phyloP scores from a whole-genome alignment of 1,284 basidiomycete genomes.

The Rhodotorula sp. region DNA sequence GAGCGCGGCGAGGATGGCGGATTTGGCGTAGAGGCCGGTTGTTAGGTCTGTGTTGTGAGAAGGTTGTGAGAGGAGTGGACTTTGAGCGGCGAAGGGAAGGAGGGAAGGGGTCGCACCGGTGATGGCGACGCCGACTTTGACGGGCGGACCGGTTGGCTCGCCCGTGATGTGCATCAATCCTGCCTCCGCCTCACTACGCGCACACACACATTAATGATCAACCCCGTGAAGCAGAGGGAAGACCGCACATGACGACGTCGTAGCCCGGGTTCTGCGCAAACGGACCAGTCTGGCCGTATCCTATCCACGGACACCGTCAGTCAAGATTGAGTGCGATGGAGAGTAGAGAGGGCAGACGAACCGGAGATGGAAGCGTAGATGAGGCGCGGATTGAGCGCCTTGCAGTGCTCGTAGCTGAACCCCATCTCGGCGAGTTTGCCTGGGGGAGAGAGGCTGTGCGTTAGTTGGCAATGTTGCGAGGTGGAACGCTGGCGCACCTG shows the following conservation, averaged over 20 bases:
- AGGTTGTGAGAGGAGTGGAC: not conserved
- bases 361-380: constrained; percentile 91
- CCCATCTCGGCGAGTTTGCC: constrained; percentile 81
- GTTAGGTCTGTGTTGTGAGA: constrained; percentile 64
- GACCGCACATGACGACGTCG: constrained; percentile 59
- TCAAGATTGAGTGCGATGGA: no score
- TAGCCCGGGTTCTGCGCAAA: constrained; percentile 80
- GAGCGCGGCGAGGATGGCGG: constrained; percentile 86
- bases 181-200: constrained; percentile 78
- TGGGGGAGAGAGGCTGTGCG: constrained; percentile 21
- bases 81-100: constrained; percentile 58
- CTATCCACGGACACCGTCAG: constrained; percentile 50
- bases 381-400: constrained; percentile 71
- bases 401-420: constrained; percentile 79
- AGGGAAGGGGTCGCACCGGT: constrained; percentile 25
- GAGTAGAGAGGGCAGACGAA: constrained; percentile 39
- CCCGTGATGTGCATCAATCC: constrained; percentile 95
- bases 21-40: constrained; percentile 89
- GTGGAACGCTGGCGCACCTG: not conserved
- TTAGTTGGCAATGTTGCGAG: not conserved
- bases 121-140: constrained; percentile 58
- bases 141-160: constrained; percentile 79
- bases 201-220: not conserved
- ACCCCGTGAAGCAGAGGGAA: not conserved
- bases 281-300: constrained; percentile 91